phyloP scores from a whole-genome alignment of 208 protist species.

The Trypanosoma lewisi region DNA sequence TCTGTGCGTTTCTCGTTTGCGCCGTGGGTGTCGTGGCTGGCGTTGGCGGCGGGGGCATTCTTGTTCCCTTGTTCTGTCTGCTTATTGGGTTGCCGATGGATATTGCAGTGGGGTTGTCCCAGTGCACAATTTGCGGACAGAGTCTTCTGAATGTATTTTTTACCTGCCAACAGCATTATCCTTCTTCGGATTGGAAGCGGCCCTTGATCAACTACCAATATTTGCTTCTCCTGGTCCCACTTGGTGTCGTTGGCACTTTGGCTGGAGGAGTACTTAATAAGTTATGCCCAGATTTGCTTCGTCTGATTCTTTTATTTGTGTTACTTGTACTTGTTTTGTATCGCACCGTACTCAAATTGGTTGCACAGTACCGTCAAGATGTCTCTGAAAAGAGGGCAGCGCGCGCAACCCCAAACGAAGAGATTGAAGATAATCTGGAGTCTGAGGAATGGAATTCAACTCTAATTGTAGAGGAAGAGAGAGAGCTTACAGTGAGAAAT shows the following conservation, averaged over 20 bases:
- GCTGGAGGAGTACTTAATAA: slow-evolving; percentile 69
- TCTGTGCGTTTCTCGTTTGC: slow-evolving; percentile 52
- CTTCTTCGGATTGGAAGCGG: slow-evolving; percentile 41
- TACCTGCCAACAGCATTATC: slow-evolving; percentile 51
- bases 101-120: slow-evolving; percentile 70
- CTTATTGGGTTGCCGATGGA: slow-evolving; percentile 59
- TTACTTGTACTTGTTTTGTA: slow-evolving; percentile 64
- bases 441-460: no score
- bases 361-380: slow-evolving; percentile 45
- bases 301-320: slow-evolving; percentile 71
- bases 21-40: slow-evolving; percentile 76
- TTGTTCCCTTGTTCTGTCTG: slow-evolving; percentile 74
- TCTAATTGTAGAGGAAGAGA: no score
- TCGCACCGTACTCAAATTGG: slow-evolving; percentile 59
- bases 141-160: slow-evolving; percentile 77
- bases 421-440: no score
- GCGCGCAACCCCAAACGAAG: slow-evolving; percentile 18
- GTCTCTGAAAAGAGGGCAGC: slow-evolving; percentile 19
- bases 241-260: slow-evolving; percentile 69
- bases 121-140: slow-evolving; percentile 84
- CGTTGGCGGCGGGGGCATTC: slow-evolving; percentile 82
- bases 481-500: no score
- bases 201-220: slow-evolving; percentile 89
- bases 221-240: slow-evolving; percentile 69
- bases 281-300: slow-evolving; percentile 75